Percentiles rank a stretch among this genome's conserved stretches.
phyloP scores from a whole-genome alignment of 2,329 filamentous ascomycete genomes.

The Stachybotrys chlorohalonatus region DNA sequence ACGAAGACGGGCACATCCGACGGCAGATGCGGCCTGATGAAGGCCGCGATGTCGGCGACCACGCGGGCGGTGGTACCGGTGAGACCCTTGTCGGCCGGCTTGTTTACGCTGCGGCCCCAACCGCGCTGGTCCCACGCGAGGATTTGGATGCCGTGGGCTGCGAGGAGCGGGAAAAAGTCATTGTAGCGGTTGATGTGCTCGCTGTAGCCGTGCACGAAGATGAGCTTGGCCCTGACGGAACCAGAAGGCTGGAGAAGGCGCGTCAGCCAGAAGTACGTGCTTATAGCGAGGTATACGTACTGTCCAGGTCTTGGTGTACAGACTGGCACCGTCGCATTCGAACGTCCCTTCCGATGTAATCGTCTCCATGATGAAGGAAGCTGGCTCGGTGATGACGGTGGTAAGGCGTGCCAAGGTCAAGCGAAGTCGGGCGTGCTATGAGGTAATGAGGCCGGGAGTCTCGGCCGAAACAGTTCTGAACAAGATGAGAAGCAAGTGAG shows the following conservation, averaged over 20 bases:
- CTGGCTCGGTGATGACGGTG: too few relatives aligned
- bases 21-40: conserved; percentile 54
- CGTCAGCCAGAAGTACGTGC: conserved; percentile 4
- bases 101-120: conserved; percentile 68
- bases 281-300: conserved; percentile 26
- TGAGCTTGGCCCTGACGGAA: conserved; percentile 57
- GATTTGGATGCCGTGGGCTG: conserved; percentile 63
- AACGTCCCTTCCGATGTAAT: conserved; percentile 42
- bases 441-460: too few relatives aligned
- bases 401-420: too few relatives aligned
- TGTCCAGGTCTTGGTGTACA: conserved; percentile 51
- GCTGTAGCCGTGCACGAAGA: conserved; percentile 85
- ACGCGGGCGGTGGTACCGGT: conserved; percentile 68
- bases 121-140: conserved; percentile 78
- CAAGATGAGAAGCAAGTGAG: too few relatives aligned
- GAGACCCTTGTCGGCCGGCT: conserved; percentile 54
- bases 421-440: too few relatives aligned
- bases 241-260: conserved; percentile 37
- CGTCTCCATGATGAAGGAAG: conserved; percentile 8
- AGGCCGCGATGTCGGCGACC: conserved; percentile 68
- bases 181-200: conserved; percentile 76
- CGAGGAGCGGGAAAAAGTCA: conserved; percentile 62
- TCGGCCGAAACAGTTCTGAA: too few relatives aligned
- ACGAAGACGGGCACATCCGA: conserved; percentile 61
- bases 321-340: conserved; percentile 30